These are phyloP conservation scores for Viola odorata DNA, from an alignment of 345 rosid species.

Conservation along the genomic window DNA sequence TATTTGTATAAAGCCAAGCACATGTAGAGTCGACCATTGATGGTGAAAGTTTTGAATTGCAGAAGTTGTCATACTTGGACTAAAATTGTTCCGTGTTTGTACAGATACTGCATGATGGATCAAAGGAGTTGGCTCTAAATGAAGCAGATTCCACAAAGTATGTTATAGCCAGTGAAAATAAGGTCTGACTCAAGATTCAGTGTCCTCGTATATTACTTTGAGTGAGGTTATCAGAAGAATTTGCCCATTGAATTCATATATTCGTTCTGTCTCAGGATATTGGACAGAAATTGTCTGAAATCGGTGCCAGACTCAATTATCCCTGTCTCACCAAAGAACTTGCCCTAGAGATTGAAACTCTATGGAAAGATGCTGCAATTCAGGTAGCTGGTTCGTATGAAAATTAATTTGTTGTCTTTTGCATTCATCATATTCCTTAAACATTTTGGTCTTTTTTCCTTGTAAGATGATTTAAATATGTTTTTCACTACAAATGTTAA, in stretches of 20 bases:
- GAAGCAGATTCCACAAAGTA: conserved; percentile 60
- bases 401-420: conserved; percentile 4
- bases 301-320: conserved; percentile 68
- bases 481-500: conserved; percentile 4
- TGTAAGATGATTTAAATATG: background rate
- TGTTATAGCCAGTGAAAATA: conserved; percentile 54
- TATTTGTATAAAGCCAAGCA: conserved; percentile 27
- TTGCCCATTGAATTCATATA: background rate
- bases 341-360: conserved; percentile 62
- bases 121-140: conserved; percentile 88
- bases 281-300: conserved; percentile 78
- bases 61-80: conserved; percentile 2
- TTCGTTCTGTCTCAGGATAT: conserved; percentile 45
- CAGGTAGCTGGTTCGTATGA: conserved; percentile 47
- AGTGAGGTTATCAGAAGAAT: background rate
- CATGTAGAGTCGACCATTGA: conserved; percentile 22
- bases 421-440: background rate
- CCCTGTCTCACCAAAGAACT: conserved; percentile 74
- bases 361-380: conserved; percentile 93
- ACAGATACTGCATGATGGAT: conserved; percentile 85
- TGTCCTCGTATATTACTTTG: background rate
- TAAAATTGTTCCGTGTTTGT: conserved; percentile 24
- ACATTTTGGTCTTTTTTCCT: background rate
- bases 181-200: conserved; percentile 42
- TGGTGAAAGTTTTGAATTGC: conserved; percentile 4